Evolutionary conservation across 805 yeast genomes (phyloP).

Genomic region (Starmerella bombi): DNA sequence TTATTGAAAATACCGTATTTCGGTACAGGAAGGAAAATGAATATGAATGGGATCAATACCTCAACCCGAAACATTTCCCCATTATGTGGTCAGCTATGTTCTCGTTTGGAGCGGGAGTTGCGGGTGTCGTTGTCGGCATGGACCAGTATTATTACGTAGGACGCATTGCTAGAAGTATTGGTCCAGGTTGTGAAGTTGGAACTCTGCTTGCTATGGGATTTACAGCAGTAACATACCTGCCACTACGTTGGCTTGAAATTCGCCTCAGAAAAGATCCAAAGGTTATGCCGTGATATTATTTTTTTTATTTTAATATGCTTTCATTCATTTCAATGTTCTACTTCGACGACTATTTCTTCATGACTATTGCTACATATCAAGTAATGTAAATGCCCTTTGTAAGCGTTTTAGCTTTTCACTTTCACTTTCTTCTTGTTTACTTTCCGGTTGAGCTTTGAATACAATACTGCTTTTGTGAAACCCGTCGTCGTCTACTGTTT

Average conservation of each 20-base stretch:
- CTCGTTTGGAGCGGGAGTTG: conserved; percentile 57
- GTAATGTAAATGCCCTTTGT: too few relatives aligned
- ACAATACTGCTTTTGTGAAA: too few relatives aligned
- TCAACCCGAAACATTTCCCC: conserved; percentile 46
- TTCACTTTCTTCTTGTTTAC: too few relatives aligned
- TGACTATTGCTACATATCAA: too few relatives aligned
- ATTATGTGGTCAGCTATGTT: conserved; percentile 57
- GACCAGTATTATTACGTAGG: conserved; percentile 75
- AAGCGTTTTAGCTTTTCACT: too few relatives aligned
- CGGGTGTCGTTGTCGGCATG: conserved; percentile 81
- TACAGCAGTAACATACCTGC: conserved; percentile 50
- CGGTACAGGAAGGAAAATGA: conserved; percentile 38
- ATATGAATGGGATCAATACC: conserved; percentile 69
- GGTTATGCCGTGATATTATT: conserved; percentile 9
- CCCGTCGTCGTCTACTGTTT: too few relatives aligned
- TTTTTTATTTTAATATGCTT: not conserved
- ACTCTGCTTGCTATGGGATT: conserved; percentile 68
- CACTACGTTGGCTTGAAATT: conserved; percentile 51
- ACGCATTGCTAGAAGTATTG: conserved; percentile 51
- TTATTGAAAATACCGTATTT: conserved; percentile 63
- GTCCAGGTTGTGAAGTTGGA: conserved; percentile 68
- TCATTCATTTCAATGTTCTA: not conserved
- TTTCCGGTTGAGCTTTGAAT: too few relatives aligned
- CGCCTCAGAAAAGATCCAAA: conserved; percentile 30
- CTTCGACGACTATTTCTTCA: too few relatives aligned